Evolutionary conservation across 805 yeast species (phyloP).

Genomic region (Saturnispora dispora): DNA sequence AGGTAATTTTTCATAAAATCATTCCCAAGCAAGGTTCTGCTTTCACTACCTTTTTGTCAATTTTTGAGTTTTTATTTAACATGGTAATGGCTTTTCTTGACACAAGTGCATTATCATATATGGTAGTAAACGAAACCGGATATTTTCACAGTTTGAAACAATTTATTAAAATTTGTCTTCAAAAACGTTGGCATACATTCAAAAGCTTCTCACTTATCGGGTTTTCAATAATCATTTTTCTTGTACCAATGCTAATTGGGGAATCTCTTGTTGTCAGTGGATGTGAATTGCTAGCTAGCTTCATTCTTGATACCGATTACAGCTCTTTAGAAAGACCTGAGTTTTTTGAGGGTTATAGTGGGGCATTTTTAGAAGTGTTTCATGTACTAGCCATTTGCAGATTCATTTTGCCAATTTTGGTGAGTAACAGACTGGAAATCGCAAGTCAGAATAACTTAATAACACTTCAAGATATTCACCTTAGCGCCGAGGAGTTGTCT

Average conservation of each 20-base stretch:
- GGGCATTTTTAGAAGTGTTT: neutral
- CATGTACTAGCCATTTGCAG: neutral
- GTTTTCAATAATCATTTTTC: too few species aligned
- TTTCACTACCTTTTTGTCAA: neutral
- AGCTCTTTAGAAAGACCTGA: neutral
- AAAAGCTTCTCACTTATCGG: too few species aligned
- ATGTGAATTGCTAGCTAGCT: neutral
- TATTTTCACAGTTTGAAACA: neutral
- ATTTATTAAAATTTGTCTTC: too few species aligned
- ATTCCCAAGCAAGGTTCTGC: neutral
- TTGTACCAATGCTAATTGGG: neutral
- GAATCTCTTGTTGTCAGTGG: neutral
- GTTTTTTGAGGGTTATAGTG: neutral
- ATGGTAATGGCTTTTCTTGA: neutral
- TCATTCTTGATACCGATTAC: neutral
- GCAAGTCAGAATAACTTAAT: neutral
- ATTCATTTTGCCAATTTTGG: neutral
- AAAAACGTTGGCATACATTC: neutral
- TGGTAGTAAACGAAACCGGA: neutral
- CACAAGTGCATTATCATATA: neutral
- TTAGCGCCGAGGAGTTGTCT: neutral
- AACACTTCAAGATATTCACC: neutral
- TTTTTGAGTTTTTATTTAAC: too few species aligned
- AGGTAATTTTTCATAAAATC: neutral
- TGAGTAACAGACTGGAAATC: neutral